Percentiles rank a stretch among this genome's conserved stretches.
Evolutionary conservation across 345 rosid species (phyloP).

Genomic region (Stellera chamaejasme): DNA sequence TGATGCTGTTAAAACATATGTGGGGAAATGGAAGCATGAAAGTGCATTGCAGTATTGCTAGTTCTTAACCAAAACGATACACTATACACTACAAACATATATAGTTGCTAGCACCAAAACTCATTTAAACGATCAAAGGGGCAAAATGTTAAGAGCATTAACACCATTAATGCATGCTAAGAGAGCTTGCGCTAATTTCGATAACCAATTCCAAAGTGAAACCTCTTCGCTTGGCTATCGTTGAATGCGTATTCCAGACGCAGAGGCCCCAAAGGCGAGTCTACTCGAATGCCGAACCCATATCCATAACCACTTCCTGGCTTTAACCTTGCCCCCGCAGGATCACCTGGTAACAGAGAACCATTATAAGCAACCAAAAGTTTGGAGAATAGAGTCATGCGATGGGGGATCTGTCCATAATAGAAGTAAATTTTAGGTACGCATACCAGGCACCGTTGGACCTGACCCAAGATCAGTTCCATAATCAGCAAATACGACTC

Average conservation of each 20-base stretch:
- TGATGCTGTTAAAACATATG: no score
- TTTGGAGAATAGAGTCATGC: neutral
- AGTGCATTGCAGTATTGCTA: no score
- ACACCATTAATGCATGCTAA: neutral
- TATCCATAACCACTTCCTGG: slow-evolving; percentile 93
- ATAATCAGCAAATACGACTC: slow-evolving; percentile 77
- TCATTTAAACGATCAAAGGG: neutral
- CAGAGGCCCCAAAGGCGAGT: slow-evolving; percentile 83
- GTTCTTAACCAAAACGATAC: no score
- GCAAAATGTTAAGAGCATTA: no score
- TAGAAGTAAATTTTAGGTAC: slow-evolving; percentile 11
- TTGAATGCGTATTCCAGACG: slow-evolving; percentile 84
- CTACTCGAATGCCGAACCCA: slow-evolving; percentile 78
- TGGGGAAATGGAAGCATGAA: no score
- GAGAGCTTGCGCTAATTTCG: slow-evolving; percentile 31
- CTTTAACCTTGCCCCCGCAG: slow-evolving; percentile 89
- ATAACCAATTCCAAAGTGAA: slow-evolving; percentile 92
- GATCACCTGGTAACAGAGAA: slow-evolving; percentile 48
- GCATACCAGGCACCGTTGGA: slow-evolving; percentile 63
- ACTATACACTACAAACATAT: no score
- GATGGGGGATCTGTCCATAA: neutral
- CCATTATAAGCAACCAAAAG: neutral
- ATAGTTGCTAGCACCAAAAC: no score
- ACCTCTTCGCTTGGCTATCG: slow-evolving; percentile 49
- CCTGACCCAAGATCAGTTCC: slow-evolving; percentile 95